phyloP scores from a whole-genome alignment of 257 asterid genomes.

The Leonotis leonurus region DNA sequence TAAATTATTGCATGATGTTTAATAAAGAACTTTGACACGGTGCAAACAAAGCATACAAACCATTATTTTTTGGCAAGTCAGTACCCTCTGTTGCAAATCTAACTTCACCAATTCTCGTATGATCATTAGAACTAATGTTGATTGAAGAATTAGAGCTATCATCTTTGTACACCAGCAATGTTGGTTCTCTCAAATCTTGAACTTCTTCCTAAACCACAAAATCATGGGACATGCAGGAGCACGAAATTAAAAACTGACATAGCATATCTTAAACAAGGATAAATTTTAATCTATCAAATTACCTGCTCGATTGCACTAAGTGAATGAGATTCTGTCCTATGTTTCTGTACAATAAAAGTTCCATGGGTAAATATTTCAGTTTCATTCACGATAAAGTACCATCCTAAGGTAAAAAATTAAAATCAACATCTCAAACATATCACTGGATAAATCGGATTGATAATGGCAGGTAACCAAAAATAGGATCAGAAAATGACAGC shows the following conservation, averaged over 20 bases:
- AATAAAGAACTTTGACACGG: not conserved
- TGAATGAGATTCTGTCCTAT: slow-evolving; percentile 52
- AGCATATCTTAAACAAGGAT: not conserved
- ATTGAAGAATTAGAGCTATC: slow-evolving; percentile 32
- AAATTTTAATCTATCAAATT: not conserved
- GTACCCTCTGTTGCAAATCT: slow-evolving; percentile 16
- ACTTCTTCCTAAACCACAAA: slow-evolving; percentile 43
- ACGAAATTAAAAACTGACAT: not conserved
- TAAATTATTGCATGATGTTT: not conserved
- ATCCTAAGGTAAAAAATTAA: not conserved
- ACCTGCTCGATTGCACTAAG: slow-evolving; percentile 69
- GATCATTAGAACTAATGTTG: slow-evolving; percentile 28
- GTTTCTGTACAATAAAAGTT: slow-evolving; percentile 49
- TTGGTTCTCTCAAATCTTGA: slow-evolving; percentile 57
- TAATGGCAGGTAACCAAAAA: not conserved
- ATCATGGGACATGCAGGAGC: slow-evolving; percentile 5
- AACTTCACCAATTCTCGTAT: slow-evolving; percentile 28
- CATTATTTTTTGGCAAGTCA: slow-evolving; percentile 28
- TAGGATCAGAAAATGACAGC: not conserved
- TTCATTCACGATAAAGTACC: not conserved
- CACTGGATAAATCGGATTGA: not conserved
- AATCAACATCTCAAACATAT: not conserved
- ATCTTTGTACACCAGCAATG: slow-evolving; percentile 56
- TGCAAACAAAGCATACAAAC: slow-evolving; percentile 35
- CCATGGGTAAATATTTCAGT: slow-evolving; percentile 2